These are phyloP conservation scores for Fusarium pininemorale DNA, from an alignment of 2,329 filamentous ascomycete genomes.

Conservation along the genomic window DNA sequence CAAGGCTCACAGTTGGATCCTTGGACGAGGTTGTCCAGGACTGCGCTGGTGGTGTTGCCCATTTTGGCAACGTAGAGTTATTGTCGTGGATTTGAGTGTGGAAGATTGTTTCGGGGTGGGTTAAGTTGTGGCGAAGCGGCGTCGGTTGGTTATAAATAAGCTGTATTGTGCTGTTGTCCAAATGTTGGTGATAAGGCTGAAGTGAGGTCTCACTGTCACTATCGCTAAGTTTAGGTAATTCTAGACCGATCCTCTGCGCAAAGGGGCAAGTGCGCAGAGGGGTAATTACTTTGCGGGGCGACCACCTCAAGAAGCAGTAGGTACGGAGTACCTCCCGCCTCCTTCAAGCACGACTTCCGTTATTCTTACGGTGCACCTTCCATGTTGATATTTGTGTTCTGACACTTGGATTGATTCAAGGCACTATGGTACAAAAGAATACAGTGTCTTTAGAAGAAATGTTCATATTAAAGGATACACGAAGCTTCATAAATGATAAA, in stretches of 20 bases:
- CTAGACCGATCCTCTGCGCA: slow-evolving; percentile 36
- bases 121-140: background rate
- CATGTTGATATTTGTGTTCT: background rate
- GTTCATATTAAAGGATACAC: background rate
- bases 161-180: slow-evolving; percentile 16
- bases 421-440: background rate
- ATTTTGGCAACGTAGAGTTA: slow-evolving; percentile 51
- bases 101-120: background rate
- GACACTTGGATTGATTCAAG: background rate
- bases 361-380: background rate
- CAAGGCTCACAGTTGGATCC: slow-evolving; percentile 84
- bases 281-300: slow-evolving; percentile 36
- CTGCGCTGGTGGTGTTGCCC: slow-evolving; percentile 75
- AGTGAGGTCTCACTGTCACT: slow-evolving; percentile 32
- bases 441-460: background rate
- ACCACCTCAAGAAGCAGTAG: background rate
- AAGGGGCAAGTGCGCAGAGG: slow-evolving; percentile 36
- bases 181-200: slow-evolving; percentile 44
- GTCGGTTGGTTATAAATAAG: background rate
- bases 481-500: background rate
- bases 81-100: background rate
- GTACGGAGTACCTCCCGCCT: background rate
- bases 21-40: slow-evolving; percentile 95
- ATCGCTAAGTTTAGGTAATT: slow-evolving; percentile 31
- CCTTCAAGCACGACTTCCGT: background rate